Conservation (phyloP, 306 rosid species). For the Mucuna pruriens region DNA sequence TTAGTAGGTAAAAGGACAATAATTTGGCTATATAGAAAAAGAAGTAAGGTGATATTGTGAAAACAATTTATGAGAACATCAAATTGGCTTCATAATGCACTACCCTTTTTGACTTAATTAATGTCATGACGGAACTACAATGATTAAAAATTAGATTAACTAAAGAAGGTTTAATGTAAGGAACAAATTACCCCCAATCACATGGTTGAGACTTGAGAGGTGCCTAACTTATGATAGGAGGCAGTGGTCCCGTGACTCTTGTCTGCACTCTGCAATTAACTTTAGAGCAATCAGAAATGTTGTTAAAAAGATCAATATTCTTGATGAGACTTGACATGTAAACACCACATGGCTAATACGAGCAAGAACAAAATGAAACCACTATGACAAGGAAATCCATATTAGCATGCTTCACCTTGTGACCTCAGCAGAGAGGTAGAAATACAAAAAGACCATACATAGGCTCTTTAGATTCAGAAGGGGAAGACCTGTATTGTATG, state of each 20-base stretch:
- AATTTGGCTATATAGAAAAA: background rate
- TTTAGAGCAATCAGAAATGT: background rate
- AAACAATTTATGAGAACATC: slow-evolving; percentile 15
- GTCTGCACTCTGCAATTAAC: slow-evolving; percentile 49
- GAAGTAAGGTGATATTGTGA: background rate
- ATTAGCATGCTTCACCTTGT: background rate
- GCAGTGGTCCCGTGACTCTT: slow-evolving; percentile 51
- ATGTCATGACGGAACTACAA: slow-evolving; percentile 58
- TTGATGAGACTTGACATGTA: background rate
- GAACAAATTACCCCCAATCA: slow-evolving; percentile 54
- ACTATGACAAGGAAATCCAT: slow-evolving; percentile 15
- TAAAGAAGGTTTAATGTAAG: background rate
- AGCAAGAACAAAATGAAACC: slow-evolving; percentile 5
- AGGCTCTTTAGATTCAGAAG: background rate
- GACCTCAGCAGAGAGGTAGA: slow-evolving; percentile 30
- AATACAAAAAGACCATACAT: background rate
- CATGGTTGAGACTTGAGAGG: slow-evolving; percentile 68
- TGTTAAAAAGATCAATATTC: slow-evolving; percentile 8
- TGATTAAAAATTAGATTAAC: background rate
- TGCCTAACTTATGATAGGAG: slow-evolving; percentile 56
- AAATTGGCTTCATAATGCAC: background rate
- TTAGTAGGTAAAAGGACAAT: background rate
- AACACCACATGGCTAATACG: background rate
- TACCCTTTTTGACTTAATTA: slow-evolving; percentile 66
- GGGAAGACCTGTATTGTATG: background rate